Conservation (phyloP, 148 eudicot species). For the Rhododendron ferrugineum region DNA sequence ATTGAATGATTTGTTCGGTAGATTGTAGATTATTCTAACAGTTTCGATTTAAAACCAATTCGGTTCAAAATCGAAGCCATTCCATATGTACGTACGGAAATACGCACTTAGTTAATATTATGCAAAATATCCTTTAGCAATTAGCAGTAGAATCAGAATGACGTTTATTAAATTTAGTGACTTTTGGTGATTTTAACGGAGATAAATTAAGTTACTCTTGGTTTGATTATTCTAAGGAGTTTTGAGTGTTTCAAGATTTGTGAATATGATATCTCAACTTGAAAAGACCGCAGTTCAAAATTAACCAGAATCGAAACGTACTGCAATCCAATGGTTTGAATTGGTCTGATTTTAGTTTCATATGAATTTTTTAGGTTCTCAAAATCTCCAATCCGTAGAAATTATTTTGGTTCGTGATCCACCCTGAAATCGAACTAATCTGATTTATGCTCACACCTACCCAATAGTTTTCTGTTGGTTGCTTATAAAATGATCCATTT, state of each 20-base stretch:
- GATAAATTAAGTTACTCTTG: background rate
- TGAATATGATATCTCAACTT: background rate
- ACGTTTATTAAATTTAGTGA: background rate
- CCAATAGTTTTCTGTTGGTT: background rate
- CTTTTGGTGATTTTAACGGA: background rate
- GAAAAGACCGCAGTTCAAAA: background rate
- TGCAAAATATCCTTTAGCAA: background rate
- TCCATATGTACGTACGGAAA: background rate
- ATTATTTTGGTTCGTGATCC: background rate
- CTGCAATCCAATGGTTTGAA: background rate
- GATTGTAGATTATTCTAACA: background rate
- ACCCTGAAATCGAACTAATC: background rate
- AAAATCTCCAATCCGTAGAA: background rate
- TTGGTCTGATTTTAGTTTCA: background rate
- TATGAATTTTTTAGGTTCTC: background rate
- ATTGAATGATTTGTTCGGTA: background rate
- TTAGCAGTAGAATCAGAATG: background rate
- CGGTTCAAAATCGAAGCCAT: background rate
- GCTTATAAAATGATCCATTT: no score
- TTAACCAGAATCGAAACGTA: background rate
- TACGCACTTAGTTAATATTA: slow-evolving; percentile 5
- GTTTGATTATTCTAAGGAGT: background rate
- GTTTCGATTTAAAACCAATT: background rate
- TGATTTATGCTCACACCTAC: background rate
- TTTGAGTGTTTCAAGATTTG: background rate